A percentile compares a stretch with the other conserved stretches of the same genome.
phyloP scores from a whole-genome alignment of 2,329 filamentous ascomycete species.

The Penicillium sp. region DNA sequence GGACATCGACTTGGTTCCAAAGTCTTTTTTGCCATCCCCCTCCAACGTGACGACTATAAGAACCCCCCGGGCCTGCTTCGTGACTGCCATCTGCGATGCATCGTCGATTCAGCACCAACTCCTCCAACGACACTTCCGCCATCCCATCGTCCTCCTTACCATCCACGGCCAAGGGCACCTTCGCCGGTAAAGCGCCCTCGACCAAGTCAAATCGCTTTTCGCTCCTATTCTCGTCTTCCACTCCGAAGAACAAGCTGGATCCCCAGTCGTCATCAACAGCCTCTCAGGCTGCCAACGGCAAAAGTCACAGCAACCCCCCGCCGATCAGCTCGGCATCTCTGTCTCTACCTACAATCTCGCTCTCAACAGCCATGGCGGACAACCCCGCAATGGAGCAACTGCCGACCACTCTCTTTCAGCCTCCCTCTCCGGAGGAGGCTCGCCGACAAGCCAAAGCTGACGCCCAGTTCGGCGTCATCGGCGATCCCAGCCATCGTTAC shows the following conservation, averaged over 20 bases:
- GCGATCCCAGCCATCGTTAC: conserved; percentile 76
- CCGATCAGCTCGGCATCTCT: conserved; percentile 66
- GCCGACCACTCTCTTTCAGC: conserved; percentile 77
- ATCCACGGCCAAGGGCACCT: conserved; percentile 50
- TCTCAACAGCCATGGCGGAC: conserved; percentile 77
- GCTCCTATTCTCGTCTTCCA: conserved; percentile 75
- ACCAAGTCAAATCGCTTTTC: conserved; percentile 69
- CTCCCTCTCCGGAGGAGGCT: conserved; percentile 76
- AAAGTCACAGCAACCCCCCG: conserved; percentile 44
- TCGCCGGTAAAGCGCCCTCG: conserved; percentile 44
- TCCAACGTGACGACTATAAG: conserved; percentile 10
- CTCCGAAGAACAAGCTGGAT: conserved; percentile 62
- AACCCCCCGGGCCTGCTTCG: conserved; percentile 8
- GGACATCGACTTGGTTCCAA: conserved; percentile 7
- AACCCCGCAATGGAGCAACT: conserved; percentile 67
- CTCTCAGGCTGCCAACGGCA: conserved; percentile 60
- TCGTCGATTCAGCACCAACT: conserved; percentile 56
- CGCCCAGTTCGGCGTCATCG: conserved; percentile 84
- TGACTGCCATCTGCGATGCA: conserved; percentile 50
- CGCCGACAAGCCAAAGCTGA: conserved; percentile 70
- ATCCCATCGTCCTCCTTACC: conserved; percentile 46
- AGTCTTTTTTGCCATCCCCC: conserved; percentile 5
- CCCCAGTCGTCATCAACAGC: conserved; percentile 47
- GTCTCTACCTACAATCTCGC: conserved; percentile 81
- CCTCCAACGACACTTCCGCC: conserved; percentile 49